Base-by-base conservation (phyloP, 805 yeast species). In the Metschnikowia kofuensis region DNA sequence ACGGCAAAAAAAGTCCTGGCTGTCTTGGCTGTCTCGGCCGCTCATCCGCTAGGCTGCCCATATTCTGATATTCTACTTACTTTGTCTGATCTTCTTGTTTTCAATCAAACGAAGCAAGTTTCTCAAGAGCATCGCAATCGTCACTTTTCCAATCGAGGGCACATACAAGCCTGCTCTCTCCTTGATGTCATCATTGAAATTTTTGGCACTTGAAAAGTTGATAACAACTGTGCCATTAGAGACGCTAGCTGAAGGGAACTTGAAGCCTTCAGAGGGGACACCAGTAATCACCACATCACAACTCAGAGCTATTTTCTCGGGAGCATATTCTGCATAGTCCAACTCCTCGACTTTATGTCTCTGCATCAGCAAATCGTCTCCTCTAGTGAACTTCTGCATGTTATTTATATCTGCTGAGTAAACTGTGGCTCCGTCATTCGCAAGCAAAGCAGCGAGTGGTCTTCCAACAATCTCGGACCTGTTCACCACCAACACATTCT, bases 401-500 rank as follows among this genome's bases (percentile, higher is more conserved):
- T 89, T 87, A 60, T 86, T 83, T 44, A 94, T 70, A 64, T 94
- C 98, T 2, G 84, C 92, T 1, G 98, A 91, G 66, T 87, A 94
- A 2, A 94, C 98, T 1, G 85, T 85, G 21, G 99, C 99, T 53
- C 99, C 99, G 63, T 94, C 99, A 62, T 94, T 94, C 15, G 99
- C 98, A 54, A 94, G 74, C 35, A 94, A 69, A 0, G 99, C 98
- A 32, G 98, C 98, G 51, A 94, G 73, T 0, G 99, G 99, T 58
- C 99, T 82, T 11, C 99, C 99, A 21, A 94, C 99, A 61, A 94
- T 92, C 69, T 94, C 99, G 11, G 96, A 87, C 62, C 99, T 78
- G 70, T 94, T 94, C 45, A 94, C 91, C 40, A 94, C 84, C 42
- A 95, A 84, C 48, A 92, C 78, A 44, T 94, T 92, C 69, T 90